Evolutionary conservation across 768 basidiomycete species (phyloP).

Genomic region (Lepiota venenata): DNA sequence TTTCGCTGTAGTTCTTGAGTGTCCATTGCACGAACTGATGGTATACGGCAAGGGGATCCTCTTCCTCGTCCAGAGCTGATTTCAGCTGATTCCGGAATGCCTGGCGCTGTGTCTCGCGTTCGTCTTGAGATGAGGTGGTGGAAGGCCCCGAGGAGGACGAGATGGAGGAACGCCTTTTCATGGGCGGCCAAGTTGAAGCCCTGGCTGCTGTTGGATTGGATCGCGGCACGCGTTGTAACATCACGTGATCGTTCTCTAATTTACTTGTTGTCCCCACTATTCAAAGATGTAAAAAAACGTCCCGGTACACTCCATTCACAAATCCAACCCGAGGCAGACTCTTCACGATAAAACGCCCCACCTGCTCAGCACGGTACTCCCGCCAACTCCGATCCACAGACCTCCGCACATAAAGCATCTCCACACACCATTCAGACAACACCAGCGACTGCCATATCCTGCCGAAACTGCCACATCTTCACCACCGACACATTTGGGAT

Average conservation of each 20-base stretch:
- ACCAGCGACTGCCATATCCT: slow-evolving; percentile 7
- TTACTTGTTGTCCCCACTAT: no score
- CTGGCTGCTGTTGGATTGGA: not conserved
- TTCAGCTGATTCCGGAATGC: slow-evolving; percentile 38
- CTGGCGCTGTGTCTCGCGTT: slow-evolving; percentile 31
- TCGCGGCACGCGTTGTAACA: slow-evolving; percentile 6
- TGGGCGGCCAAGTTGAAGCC: slow-evolving; percentile 1
- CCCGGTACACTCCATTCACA: slow-evolving; percentile 10
- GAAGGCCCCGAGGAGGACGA: not conserved
- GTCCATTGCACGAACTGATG: slow-evolving; percentile 91
- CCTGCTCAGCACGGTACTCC: slow-evolving; percentile 7
- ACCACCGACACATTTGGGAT: slow-evolving; percentile 9
- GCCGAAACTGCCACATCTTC: slow-evolving; percentile 9
- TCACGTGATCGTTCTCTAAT: not conserved
- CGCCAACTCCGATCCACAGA: slow-evolving; percentile 1
- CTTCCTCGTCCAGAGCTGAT: slow-evolving; percentile 64
- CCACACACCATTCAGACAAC: not conserved
- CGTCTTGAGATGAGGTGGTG: not conserved
- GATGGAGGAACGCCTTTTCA: not conserved
- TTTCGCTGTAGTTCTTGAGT: slow-evolving; percentile 71
- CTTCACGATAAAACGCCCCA: slow-evolving; percentile 6
- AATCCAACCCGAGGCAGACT: slow-evolving; percentile 7
- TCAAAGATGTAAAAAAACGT: not conserved
- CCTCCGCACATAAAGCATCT: slow-evolving; percentile 1
- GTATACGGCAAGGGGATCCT: slow-evolving; percentile 85